These are phyloP conservation scores for Sphagnum contortum DNA, from an alignment of 225 moss, liverwort and hornwort genomes.

Conservation along the genomic window DNA sequence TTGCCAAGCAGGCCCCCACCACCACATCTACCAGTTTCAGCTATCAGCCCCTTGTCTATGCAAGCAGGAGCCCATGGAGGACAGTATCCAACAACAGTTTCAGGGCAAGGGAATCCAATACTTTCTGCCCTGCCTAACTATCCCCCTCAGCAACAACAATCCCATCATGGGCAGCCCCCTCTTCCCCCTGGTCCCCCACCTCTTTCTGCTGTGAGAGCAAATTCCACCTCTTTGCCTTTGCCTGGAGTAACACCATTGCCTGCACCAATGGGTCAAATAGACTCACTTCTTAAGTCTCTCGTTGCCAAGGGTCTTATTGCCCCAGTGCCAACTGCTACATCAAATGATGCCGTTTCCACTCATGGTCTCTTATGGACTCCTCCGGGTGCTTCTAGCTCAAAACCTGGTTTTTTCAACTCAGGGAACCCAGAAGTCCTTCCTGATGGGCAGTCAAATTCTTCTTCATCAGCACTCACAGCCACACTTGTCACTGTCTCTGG, in stretches of 20 bases:
- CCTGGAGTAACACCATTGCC: constrained; percentile 12
- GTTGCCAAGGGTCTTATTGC: constrained; percentile 83
- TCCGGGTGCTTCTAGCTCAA: constrained; percentile 16
- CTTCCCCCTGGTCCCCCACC: constrained; percentile 93
- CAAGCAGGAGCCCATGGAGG: constrained; percentile 41
- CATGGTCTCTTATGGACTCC: constrained; percentile 21
- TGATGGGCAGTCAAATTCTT: constrained; percentile 42
- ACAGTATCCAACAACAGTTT: constrained; percentile 26
- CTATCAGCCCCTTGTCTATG: constrained; percentile 28
- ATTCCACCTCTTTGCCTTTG: constrained; percentile 7
- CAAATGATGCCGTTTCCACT: constrained; percentile 18
- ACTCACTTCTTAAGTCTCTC: constrained; percentile 76
- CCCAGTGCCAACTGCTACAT: constrained; percentile 28
- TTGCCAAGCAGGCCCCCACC: constrained; percentile 31
- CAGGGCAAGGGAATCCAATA: constrained; percentile 10
- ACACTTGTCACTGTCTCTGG: constrained; percentile 11
- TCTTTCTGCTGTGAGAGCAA: constrained; percentile 51
- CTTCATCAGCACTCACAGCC: constrained; percentile 27
- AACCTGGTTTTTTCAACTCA: constrained; percentile 29
- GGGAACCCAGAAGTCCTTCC: constrained; percentile 36
- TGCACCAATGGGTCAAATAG: constrained; percentile 33
- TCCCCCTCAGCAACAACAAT: constrained; percentile 24
- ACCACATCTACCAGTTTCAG: constrained; percentile 35
- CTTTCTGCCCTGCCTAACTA: constrained; percentile 12
- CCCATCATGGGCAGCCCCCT: constrained; percentile 60